Base-by-base conservation (phyloP, 768 basidiomycete species). In the Cubamyces sp. region DNA sequence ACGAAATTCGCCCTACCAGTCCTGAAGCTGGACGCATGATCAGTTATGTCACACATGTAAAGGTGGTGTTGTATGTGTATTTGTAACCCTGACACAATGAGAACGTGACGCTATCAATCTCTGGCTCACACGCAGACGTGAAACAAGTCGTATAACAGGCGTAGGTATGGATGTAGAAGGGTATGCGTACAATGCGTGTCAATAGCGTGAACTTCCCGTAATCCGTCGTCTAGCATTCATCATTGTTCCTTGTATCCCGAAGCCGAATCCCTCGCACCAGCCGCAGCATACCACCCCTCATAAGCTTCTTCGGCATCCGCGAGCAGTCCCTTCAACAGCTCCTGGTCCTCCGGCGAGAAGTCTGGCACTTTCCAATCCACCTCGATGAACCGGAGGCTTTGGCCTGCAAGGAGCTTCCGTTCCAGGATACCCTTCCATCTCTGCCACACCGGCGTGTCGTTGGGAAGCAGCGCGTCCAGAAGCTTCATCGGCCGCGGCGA, bases 371-470 rank as follows among this genome's bases (percentile, higher is more conserved):
- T 55, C 63, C 63, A 64, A 30, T 60, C 48, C 21, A 40, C 16
- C 4, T 56, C 54, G 0, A 6, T 5, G 34, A 64, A 64, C 1
- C 5, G 5, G 23, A 59, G n/a, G 12, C 3, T 7, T 9, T 43
- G n/a, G 7, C 23, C 15, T 9, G 37, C n/a, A 15, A 21, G 12
- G 0, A 59, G 43, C 43, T 30, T 55, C 12, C 15, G 12, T 6
- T 26, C 47, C 21, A 64, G 19, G 6, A 30, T 6, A 23, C 25
- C 37, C 58, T 64, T 64, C 63, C 63, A 64, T 23, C 43, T 30
- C 54, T 41, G 16, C 63, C 63, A 64, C 12, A 52, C 63, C 0
- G 41, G 28, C 3, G 63, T 64, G 26, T 64, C 58, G 39, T 64
- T 64, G 16, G 63, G 63, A 15, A 64, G 50, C 6, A 64, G 54